Evolutionary conservation across 2,329 filamentous ascomycete genomes (phyloP), one percentile per base, ranked within the genome.

Genomic region (Paradendryphiella salina): DNA sequence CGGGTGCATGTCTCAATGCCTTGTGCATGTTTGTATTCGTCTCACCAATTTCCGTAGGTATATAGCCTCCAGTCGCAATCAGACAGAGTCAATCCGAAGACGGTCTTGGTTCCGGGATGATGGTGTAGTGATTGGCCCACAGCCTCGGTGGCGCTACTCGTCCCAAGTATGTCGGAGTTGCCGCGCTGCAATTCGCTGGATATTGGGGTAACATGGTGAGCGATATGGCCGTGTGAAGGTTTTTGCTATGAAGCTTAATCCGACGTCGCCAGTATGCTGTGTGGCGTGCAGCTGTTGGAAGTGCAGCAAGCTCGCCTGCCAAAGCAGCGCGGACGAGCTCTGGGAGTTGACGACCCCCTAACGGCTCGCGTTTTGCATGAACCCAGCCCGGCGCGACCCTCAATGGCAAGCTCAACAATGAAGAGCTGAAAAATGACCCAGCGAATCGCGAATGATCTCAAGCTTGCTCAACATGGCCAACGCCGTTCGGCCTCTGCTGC

Each of bases 331-430:
- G 59, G 54, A 60, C 62, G 64, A 61, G 60, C 57, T 59, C 47
- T 50, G 51, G 31, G 23, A 56, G 46, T 50, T 52, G 56, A 57
- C 52, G 37, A 59, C 49, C 66, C 67, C 65, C 62, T 65, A 68
- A 64, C 61, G 54, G 57, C 59, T 57, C 57, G 58, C 59, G 50
- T 64, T 63, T 59, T 58, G 64, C 61, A 48, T 60, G 51, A 53
- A 51, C 58, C 49, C 49, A 49, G 57, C 60, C 57, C 61, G 57
- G 59, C 65, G 61, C 60, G 60, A 61, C 65, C 35, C 57, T 59
- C 65, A 66, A 70, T 66, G 65, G 65, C 67, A 59, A 15, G 59
- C 53, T 48, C 54, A 29, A 56, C 49, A 41, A 53, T 54, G 54
- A 53, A 54, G 54, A 48, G 13, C 46, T 60, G 42, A 64, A 68